Percentiles rank a stretch among this genome's conserved stretches.
Conservation (phyloP, 1,139 yeast genomes). For the Geotrichum histeridarum region DNA sequence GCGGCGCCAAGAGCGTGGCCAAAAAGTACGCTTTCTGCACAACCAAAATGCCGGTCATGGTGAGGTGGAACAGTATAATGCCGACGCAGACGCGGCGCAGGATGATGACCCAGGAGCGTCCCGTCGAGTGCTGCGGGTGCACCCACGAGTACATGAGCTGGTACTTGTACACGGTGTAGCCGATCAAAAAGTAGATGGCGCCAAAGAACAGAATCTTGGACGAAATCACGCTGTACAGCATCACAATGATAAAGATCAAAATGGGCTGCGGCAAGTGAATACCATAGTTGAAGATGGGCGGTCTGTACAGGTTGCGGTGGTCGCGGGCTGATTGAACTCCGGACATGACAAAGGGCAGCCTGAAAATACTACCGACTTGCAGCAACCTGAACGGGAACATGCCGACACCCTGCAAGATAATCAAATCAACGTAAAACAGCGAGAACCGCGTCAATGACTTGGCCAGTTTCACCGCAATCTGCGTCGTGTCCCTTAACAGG, state of each 20-base stretch:
- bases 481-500: slow-evolving; percentile 67
- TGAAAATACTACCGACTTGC: slow-evolving; percentile 60
- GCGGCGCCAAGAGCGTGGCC: slow-evolving; percentile 66
- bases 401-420: slow-evolving; percentile 76
- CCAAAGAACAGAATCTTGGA: slow-evolving; percentile 73
- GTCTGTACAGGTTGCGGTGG: slow-evolving; percentile 62
- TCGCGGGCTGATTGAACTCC: slow-evolving; percentile 64
- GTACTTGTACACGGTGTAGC: slow-evolving; percentile 75
- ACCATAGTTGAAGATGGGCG: slow-evolving; percentile 78
- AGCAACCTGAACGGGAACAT: slow-evolving; percentile 75
- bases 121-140: slow-evolving; percentile 86
- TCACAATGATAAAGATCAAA: slow-evolving; percentile 64
- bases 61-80: slow-evolving; percentile 68
- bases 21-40: slow-evolving; percentile 70
- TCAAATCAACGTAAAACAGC: slow-evolving; percentile 74
- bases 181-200: slow-evolving; percentile 63
- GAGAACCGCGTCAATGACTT: slow-evolving; percentile 64
- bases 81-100: slow-evolving; percentile 71
- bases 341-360: slow-evolving; percentile 55
- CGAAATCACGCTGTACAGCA: slow-evolving; percentile 72
- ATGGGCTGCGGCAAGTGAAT: slow-evolving; percentile 77
- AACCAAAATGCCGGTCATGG: slow-evolving; percentile 87
- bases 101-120: slow-evolving; percentile 81
- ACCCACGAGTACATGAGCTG: slow-evolving; percentile 74
- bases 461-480: slow-evolving; percentile 74